Evolutionary conservation across 2,329 filamentous ascomycete species (phyloP), one percentile per base, ranked within the genome.

Genomic region (Dactylella cylindrospora): DNA sequence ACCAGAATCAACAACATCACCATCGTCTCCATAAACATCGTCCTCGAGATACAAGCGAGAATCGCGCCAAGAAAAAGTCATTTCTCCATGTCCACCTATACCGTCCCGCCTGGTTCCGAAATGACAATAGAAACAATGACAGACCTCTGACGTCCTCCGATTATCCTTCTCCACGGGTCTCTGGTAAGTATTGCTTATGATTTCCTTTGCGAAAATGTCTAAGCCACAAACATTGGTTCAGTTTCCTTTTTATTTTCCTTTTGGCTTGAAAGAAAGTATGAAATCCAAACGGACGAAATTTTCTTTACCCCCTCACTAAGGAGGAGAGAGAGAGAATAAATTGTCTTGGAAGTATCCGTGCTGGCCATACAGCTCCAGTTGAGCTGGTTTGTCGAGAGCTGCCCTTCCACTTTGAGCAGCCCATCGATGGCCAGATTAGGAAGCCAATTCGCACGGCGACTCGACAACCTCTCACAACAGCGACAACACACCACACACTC

Each of bases 401-500:
- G n/a, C 22, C 12, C 20, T 40, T 54, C 57, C 57, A 17, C 36
- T 49, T 44, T 31, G 31, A 49, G 49, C 44, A 32, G 43, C 20
- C n/a, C n/a, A 23, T 17, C 28, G 7, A n/a, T 41, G 26, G 25
- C 49, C 49, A 29, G 40, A 54, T 54, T 15, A 53, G 57, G 57
- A 40, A 62, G 57, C 49, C 57, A 50, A 54, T 28, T 41, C 57
- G 36, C 36, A 49, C n/a, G n/a, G n/a, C n/a, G n/a, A n/a, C n/a
- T n/a, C n/a, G n/a, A n/a, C n/a, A 62, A 61, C 36, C n/a, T 39
- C 49, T n/a, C 53, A 62, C 57, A 43, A 40, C 44, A 41, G 22
- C 26, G 4, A 49, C 55, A 62, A 62, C 57, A 40, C 57, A 44
- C n/a, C n/a, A n/a, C n/a, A n/a, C n/a, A n/a, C n/a, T n/a, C n/a